Conservation (phyloP, 2,329 filamentous ascomycete genomes). For the Fusarium neocosmosporiellum region DNA sequence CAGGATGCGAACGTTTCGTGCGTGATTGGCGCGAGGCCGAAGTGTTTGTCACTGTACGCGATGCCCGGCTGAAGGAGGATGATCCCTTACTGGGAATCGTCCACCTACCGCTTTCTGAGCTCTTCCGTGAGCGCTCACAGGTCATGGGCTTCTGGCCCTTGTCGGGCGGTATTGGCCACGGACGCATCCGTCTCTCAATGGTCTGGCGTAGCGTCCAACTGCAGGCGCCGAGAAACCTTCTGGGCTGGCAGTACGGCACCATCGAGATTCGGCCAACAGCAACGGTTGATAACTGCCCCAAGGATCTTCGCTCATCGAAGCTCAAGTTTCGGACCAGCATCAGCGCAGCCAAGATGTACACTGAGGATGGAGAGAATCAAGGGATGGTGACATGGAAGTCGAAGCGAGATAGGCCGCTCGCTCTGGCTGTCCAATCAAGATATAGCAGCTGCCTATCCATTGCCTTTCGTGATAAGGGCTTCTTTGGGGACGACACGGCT, state of each 20-base stretch:
- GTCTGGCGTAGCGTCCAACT: conserved; percentile 78
- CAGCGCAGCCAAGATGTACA: conserved; percentile 68
- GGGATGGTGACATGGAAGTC: conserved; percentile 59
- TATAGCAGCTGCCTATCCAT: conserved; percentile 68
- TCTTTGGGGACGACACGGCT: conserved; percentile 64
- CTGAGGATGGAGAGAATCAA: conserved; percentile 53
- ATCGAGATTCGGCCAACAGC: conserved; percentile 69
- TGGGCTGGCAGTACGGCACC: conserved; percentile 80
- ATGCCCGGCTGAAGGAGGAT: conserved; percentile 75
- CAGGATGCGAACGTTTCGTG: conserved; percentile 78
- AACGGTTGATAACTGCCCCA: conserved; percentile 56
- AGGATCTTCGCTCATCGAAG: conserved; percentile 60
- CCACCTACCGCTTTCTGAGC: conserved; percentile 71
- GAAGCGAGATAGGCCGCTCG: conserved; percentile 56
- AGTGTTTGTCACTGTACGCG: conserved; percentile 74
- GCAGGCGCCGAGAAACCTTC: conserved; percentile 66
- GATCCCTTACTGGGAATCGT: conserved; percentile 77
- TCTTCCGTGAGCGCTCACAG: conserved; percentile 73
- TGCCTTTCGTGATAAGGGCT: conserved; percentile 57
- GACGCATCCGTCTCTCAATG: conserved; percentile 75
- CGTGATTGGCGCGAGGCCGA: conserved; percentile 75
- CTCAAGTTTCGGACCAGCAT: conserved; percentile 71
- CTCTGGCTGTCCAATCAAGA: conserved; percentile 69
- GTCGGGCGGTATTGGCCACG: conserved; percentile 78
- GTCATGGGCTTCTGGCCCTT: conserved; percentile 74